Base-by-base conservation (phyloP, 768 basidiomycete species). In the Phanerodontia chrysosporium region DNA sequence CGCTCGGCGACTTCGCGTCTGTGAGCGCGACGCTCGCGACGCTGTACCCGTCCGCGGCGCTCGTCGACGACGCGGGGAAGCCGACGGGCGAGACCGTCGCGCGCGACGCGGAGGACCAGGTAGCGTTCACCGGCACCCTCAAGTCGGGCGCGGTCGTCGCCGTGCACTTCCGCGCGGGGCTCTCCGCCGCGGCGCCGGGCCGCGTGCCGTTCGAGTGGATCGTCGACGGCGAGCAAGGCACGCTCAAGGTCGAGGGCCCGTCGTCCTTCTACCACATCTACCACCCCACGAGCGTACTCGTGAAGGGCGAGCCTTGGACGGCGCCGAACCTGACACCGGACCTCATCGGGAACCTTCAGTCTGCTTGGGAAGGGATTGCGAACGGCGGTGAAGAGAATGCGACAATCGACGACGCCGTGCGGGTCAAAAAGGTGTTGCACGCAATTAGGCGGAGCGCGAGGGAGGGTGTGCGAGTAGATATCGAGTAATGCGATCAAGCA, bases 181-280 rank as follows among this genome's bases (percentile, higher is more conserved):
- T 67, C 39, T 51, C 54, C 7, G 55, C 58, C 2, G 62, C 65
- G 9, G 65, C 39, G 67, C 65, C 24, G 51, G 73, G 70, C 2
- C 61, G 71, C 25, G 64, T 56, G 22, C 62, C 66, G 2, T 64
- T 76, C 25, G 36, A 64, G 7, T 75, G 74, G 74, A 63, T 67
- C 56, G 74, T 75, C 29, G 71, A 75, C 28, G 75, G 74, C 5
- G 73, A 74, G 45, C 67, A 72, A 1, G 73, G 73, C 0, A 61
- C 62, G 7, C 71, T 73, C 44, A 45, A 61, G 7, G 18, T 75
- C 0, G 36, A 49, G 36, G 36, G 54, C 53, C 25, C 28, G 1
- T 14, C 14, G 8, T 22, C 35, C 8, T 48, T 51, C 25, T 28
- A 44, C 48, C 46, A 49, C 16, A 27, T 45, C 48, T 10, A 6